These are phyloP conservation scores for Salix udensis DNA, from an alignment of 345 rosid species.

Conservation along the genomic window DNA sequence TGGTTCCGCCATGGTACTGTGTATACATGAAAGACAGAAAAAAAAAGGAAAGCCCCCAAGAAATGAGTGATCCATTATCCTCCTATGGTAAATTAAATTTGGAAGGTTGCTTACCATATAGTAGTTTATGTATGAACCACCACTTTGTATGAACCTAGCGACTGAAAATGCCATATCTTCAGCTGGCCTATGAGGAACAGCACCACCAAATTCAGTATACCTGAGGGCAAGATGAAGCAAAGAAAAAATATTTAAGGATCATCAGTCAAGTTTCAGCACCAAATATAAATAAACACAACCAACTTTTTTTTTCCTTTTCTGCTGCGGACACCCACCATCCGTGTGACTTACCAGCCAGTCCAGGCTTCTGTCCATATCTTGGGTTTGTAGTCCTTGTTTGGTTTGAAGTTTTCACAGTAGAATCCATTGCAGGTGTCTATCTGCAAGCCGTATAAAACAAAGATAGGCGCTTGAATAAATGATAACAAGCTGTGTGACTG, in stretches of 20 bases:
- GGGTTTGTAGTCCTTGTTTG: slow-evolving; percentile 40
- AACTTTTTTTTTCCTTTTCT: too few species aligned
- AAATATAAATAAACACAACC: too few species aligned
- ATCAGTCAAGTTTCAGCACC: not conserved
- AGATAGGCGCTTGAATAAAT: not conserved
- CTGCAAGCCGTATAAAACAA: slow-evolving; percentile 8
- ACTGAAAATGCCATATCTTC: slow-evolving; percentile 47
- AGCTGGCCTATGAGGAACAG: slow-evolving; percentile 43
- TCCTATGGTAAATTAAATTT: not conserved
- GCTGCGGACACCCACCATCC: not conserved
- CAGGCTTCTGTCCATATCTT: slow-evolving; percentile 45
- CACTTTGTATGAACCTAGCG: slow-evolving; percentile 43
- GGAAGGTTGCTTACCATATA: slow-evolving; percentile 30
- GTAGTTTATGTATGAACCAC: slow-evolving; percentile 44
- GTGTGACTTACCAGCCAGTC: slow-evolving; percentile 32
- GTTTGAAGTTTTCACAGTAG: slow-evolving; percentile 41
- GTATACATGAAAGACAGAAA: not conserved
- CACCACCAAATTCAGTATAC: slow-evolving; percentile 44
- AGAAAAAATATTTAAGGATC: not conserved
- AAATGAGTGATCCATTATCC: not conserved
- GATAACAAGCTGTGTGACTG: not conserved
- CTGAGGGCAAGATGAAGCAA: slow-evolving; percentile 10
- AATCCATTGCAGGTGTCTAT: slow-evolving; percentile 44
- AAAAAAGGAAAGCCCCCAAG: not conserved
- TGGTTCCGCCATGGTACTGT: slow-evolving; percentile 57